Evolutionary conservation across 1,284 basidiomycete species (phyloP), one percentile per base, ranked within the genome.

Genomic region (Laetiporus sulphureus): DNA sequence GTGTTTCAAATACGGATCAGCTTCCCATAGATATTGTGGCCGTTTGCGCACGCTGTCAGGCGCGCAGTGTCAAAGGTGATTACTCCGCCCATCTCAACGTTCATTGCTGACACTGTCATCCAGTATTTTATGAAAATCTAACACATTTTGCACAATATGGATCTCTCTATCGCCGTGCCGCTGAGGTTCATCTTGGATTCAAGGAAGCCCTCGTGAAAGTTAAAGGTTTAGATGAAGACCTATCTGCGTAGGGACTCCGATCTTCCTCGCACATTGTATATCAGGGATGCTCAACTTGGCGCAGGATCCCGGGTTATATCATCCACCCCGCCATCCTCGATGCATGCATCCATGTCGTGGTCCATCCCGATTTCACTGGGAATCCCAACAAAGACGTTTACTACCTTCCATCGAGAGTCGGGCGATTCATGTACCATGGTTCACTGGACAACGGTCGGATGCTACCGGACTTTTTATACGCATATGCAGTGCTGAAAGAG

Each of bases 241-340:
- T 38, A 15, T 24, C 41, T 2, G n/a, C 15, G 41, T 42, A 32
- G 18, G 36, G 25, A 13, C 13, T 27, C n/a, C n/a, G n/a, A n/a
- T n/a, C n/a, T n/a, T n/a, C n/a, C n/a, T n/a, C n/a, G n/a, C n/a
- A n/a, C n/a, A n/a, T n/a, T n/a, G n/a, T n/a, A n/a, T n/a, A n/a
- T n/a, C n/a, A n/a, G n/a, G n/a, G 21, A 32, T 22, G 22, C 16
- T 18, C 19, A 20, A 18, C 18, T 36, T 12, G 11, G 15, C 12
- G 12, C 11, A 37, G 35, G 24, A 20, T 32, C 32, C 21, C 21
- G 5, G 22, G 31, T 20, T 32, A 40, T 16, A 20, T 33, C n/a
- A 41, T 71, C 11, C 66, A 70, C 44, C 69, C 69, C 2, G 66
- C 64, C 3, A 58, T 71, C 24, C 49, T 67, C 12, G 65, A 68